Percentiles rank a stretch among this genome's conserved stretches.
These are phyloP conservation scores for Chlamydomonas sp. DNA, from an alignment of 139 green algal genomes.

Conservation along the genomic window DNA sequence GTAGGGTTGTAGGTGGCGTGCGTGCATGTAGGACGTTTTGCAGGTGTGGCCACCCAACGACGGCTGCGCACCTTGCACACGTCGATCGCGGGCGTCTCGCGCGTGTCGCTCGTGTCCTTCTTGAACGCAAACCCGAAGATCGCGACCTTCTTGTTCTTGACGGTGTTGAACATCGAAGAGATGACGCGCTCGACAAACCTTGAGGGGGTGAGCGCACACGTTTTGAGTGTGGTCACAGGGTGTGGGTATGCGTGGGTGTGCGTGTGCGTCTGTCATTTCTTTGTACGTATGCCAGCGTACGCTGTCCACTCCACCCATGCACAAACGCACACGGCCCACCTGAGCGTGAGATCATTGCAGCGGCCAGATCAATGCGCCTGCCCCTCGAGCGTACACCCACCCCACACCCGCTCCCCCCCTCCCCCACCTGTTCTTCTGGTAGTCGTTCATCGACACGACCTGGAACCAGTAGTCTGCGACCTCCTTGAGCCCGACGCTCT, in stretches of 20 bases:
- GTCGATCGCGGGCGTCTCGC: constrained; percentile 97
- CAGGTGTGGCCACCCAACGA: too few relatives aligned
- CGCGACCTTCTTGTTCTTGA: constrained; percentile 89
- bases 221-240: too few relatives aligned
- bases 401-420: constrained; percentile 54
- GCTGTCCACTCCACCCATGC: too few relatives aligned
- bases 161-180: constrained; percentile 98
- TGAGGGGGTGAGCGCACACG: neutral
- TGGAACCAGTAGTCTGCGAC: constrained; percentile 93
- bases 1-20: too few relatives aligned
- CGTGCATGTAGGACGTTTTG: too few relatives aligned
- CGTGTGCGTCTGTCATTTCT: too few relatives aligned
- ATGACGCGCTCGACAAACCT: constrained; percentile 93
- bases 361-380: too few relatives aligned
- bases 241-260: too few relatives aligned
- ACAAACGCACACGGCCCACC: too few relatives aligned
- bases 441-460: constrained; percentile 96
- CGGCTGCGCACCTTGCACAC: constrained; percentile 70
- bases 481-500: constrained; percentile 83
- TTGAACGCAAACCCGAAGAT: constrained; percentile 99
- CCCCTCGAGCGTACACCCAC: neutral
- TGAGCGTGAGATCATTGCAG: too few relatives aligned
- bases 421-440: constrained; percentile 94
- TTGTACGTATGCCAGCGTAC: too few relatives aligned
- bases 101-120: constrained; percentile 93